Percentiles rank a stretch among this genome's conserved stretches.
phyloP scores from a whole-genome alignment of 495 filamentous ascomycete species.

The Cairneyella variabilis region DNA sequence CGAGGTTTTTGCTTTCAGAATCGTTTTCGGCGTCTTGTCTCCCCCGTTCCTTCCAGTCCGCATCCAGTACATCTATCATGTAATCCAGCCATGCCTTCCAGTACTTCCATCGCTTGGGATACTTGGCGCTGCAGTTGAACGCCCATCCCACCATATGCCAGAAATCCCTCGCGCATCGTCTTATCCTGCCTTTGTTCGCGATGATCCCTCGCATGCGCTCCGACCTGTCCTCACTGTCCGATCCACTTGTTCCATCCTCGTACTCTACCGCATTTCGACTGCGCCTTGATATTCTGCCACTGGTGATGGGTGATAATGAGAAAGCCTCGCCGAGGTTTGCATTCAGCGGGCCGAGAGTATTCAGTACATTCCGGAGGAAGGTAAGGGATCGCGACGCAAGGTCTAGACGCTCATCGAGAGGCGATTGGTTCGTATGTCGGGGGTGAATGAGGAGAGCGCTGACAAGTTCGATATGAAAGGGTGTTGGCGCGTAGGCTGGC shows the following conservation, averaged over 20 bases:
- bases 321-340: slow-evolving; percentile 51
- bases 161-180: slow-evolving; percentile 72
- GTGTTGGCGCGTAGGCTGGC: slow-evolving; percentile 37
- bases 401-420: slow-evolving; percentile 44
- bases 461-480: slow-evolving; percentile 29
- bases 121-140: slow-evolving; percentile 78
- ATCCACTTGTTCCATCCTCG: slow-evolving; percentile 17
- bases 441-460: slow-evolving; percentile 24
- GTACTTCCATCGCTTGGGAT: slow-evolving; percentile 69
- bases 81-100: slow-evolving; percentile 82
- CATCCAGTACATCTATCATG: slow-evolving; percentile 73
- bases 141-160: slow-evolving; percentile 91
- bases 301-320: slow-evolving; percentile 41
- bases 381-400: slow-evolving; percentile 51
- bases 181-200: slow-evolving; percentile 63
- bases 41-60: slow-evolving; percentile 64
- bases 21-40: slow-evolving; percentile 27
- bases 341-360: slow-evolving; percentile 46
- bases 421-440: slow-evolving; percentile 43
- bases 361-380: slow-evolving; percentile 54
- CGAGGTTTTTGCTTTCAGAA: slow-evolving; percentile 8
- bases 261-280: slow-evolving; percentile 18
- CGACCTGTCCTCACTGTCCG: slow-evolving; percentile 30
- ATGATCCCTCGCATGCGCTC: slow-evolving; percentile 47
- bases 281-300: slow-evolving; percentile 29